These are phyloP conservation scores for Pyrrhoderma lamaoense DNA, from an alignment of 1,284 basidiomycete genomes.

Conservation along the genomic window DNA sequence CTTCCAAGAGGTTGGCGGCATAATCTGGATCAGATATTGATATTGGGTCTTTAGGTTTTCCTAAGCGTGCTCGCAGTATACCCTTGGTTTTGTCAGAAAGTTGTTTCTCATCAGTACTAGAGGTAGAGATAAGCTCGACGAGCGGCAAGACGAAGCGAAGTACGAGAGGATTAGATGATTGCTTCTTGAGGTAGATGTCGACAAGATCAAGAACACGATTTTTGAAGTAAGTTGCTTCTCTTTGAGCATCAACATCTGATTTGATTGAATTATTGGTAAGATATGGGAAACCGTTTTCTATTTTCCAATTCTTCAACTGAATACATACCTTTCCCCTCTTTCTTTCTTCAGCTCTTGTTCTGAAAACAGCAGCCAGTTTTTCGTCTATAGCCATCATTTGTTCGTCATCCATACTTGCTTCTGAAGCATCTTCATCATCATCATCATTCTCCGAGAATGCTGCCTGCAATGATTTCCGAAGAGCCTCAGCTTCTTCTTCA, in stretches of 20 bases:
- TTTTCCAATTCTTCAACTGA: not conserved
- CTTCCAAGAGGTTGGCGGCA: constrained; percentile 45
- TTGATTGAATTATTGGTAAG: constrained; percentile 1
- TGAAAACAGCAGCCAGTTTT: constrained; percentile 87
- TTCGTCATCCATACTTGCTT: constrained; percentile 87
- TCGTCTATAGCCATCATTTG: constrained; percentile 97
- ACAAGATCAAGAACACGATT: constrained; percentile 90
- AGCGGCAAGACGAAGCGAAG: constrained; percentile 71
- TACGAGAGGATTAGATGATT: constrained; percentile 60
- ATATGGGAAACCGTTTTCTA: not conserved
- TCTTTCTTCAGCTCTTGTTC: constrained; percentile 54
- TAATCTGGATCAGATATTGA: constrained; percentile 39
- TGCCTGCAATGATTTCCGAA: constrained; percentile 71
- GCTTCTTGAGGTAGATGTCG: constrained; percentile 75
- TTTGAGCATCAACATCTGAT: constrained; percentile 56
- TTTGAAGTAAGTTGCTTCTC: constrained; percentile 90
- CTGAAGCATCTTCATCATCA: constrained; percentile 35
- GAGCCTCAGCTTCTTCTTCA: constrained; percentile 52
- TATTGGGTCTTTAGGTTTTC: constrained; percentile 68
- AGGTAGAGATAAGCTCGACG: constrained; percentile 61
- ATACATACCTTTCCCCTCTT: constrained; percentile 52
- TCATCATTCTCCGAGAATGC: constrained; percentile 54
- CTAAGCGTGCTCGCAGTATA: constrained; percentile 68
- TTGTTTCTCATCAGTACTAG: constrained; percentile 73
- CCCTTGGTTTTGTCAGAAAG: constrained; percentile 80